Evolutionary conservation across 1,139 yeast genomes (phyloP).

Genomic region (Candida pseudocylindracea): DNA sequence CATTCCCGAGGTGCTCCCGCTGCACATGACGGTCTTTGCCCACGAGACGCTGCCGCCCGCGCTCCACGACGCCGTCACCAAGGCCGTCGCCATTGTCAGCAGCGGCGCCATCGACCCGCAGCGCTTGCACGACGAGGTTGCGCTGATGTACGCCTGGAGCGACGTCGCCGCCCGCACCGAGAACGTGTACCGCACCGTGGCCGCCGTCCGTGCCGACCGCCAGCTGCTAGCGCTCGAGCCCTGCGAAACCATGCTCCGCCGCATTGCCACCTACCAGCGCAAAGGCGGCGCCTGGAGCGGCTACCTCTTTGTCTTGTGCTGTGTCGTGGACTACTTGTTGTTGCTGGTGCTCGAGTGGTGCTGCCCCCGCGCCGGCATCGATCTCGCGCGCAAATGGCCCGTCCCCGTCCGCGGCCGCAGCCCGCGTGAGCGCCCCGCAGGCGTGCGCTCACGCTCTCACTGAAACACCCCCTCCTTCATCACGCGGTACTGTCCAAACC

Average conservation of each 20-base stretch:
- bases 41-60: constrained; percentile 35
- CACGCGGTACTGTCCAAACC: too few relatives aligned
- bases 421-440: too few relatives aligned
- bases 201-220: constrained; percentile 5
- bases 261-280: constrained; percentile 26
- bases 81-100: constrained; percentile 38
- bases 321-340: constrained; percentile 57
- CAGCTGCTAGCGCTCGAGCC: too few relatives aligned
- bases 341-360: constrained; percentile 40
- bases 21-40: constrained; percentile 85
- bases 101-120: constrained; percentile 46
- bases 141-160: constrained; percentile 79
- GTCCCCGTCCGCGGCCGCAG: too few relatives aligned
- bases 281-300: constrained; percentile 12
- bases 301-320: constrained; percentile 51
- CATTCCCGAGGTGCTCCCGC: constrained; percentile 87
- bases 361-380: constrained; percentile 49
- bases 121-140: constrained; percentile 56
- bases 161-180: constrained; percentile 80
- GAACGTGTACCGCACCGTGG: constrained; percentile 45
- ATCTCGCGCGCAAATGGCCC: constrained; percentile 66
- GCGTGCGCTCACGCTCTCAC: too few relatives aligned
- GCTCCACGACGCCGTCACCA: constrained; percentile 41
- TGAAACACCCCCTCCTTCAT: too few relatives aligned
- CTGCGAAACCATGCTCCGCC: constrained; percentile 8